Evolutionary conservation across 805 yeast species (phyloP).

Genomic region (Candida incommunis): DNA sequence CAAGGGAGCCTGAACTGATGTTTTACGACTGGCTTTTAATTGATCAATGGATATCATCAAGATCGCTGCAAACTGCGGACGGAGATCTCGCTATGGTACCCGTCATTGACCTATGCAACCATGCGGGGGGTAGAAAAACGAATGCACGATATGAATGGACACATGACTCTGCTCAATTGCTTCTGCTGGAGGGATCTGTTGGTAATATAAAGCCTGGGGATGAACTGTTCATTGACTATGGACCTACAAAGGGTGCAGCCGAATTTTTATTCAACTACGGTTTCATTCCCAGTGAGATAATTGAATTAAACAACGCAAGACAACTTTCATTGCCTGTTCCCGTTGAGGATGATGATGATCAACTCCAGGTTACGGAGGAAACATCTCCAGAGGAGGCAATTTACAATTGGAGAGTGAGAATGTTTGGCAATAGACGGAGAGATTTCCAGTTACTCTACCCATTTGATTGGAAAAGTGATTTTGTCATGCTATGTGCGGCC

Average conservation of each 20-base stretch:
- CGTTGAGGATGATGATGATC: not conserved
- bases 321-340: not conserved
- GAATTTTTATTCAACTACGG: conserved; percentile 28
- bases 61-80: conserved; percentile 19
- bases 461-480: not conserved
- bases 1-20: conserved; percentile 5
- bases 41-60: conserved; percentile 23
- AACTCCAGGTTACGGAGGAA: not conserved
- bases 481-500: not conserved
- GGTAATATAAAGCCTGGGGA: too few species aligned
- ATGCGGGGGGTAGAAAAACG: conserved; percentile 15
- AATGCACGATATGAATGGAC: conserved; percentile 25
- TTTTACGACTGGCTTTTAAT: conserved; percentile 18
- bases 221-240: conserved; percentile 24
- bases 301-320: conserved; percentile 1
- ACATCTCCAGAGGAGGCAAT: not conserved
- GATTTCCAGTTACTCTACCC: not conserved
- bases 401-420: not conserved
- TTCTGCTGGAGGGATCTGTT: conserved; percentile 2
- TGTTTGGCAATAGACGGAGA: not conserved
- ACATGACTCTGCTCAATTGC: conserved; percentile 7
- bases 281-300: conserved; percentile 18
- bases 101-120: conserved; percentile 39
- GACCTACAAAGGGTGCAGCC: conserved; percentile 19
- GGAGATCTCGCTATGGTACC: conserved; percentile 36